These are phyloP conservation scores for Taphrina communis DNA, from an alignment of 1,139 yeast genomes.

Conservation along the genomic window DNA sequence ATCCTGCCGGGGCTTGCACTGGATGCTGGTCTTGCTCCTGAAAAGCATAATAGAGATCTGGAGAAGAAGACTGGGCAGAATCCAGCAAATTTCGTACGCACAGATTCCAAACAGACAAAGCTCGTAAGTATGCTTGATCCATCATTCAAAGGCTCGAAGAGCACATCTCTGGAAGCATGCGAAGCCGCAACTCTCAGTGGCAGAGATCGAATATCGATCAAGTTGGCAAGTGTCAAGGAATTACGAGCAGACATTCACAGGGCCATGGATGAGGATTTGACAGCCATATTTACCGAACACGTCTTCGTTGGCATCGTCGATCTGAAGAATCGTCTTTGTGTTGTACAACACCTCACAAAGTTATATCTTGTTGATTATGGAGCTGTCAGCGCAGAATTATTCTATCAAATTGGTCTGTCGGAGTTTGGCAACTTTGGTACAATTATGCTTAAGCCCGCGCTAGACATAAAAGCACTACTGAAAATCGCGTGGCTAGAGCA, in stretches of 20 bases:
- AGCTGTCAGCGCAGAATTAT: constrained; percentile 67
- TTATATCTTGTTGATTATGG: constrained; percentile 83
- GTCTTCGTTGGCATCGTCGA: constrained; percentile 86
- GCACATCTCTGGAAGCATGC: not conserved
- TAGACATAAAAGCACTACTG: constrained; percentile 52
- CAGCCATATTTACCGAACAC: constrained; percentile 71
- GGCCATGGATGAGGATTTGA: constrained; percentile 60
- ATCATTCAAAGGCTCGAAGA: constrained; percentile 12
- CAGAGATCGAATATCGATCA: constrained; percentile 41
- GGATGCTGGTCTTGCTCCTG: constrained; percentile 27
- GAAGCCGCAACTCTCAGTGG: constrained; percentile 37
- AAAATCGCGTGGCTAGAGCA: constrained; percentile 49
- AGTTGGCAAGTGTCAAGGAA: constrained; percentile 63
- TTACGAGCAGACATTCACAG: constrained; percentile 62
- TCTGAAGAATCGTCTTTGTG: constrained; percentile 67
- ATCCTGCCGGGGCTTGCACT: constrained; percentile 30
- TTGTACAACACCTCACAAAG: constrained; percentile 81
- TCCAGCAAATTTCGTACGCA: constrained; percentile 40
- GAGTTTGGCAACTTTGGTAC: constrained; percentile 85
- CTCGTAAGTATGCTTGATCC: constrained; percentile 35
- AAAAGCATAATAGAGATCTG: constrained; percentile 7
- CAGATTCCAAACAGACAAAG: constrained; percentile 48
- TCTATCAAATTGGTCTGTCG: constrained; percentile 77
- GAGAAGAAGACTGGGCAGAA: not conserved
- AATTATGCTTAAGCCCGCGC: constrained; percentile 54